Conservation (phyloP, 1,139 yeast genomes). For the Nadsonia commutata region DNA sequence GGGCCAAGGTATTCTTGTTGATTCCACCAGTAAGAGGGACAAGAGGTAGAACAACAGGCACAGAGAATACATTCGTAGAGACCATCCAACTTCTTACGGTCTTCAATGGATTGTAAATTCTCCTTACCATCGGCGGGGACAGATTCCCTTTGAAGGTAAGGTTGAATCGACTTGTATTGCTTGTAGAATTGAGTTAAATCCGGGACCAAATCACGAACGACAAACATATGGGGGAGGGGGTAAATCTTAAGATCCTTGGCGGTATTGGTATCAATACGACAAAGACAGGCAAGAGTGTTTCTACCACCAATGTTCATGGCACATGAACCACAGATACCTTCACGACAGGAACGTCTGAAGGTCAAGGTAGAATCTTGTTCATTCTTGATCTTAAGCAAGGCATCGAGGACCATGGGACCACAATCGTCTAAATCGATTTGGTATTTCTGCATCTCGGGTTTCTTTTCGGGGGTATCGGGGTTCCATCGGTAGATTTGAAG, state of each 20-base stretch:
- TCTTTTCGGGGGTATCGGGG: slow-evolving; percentile 88
- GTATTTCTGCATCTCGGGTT: slow-evolving; percentile 76
- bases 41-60: slow-evolving; percentile 97
- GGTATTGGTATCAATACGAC: slow-evolving; percentile 76
- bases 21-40: slow-evolving; percentile 99
- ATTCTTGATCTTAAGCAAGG: slow-evolving; percentile 81
- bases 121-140: slow-evolving; percentile 85
- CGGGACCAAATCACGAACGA: slow-evolving; percentile 92
- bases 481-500: slow-evolving; percentile 96
- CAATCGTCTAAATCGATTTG: slow-evolving; percentile 75
- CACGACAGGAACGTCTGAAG: slow-evolving; percentile 96
- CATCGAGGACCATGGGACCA: slow-evolving; percentile 98
- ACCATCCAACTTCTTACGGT: slow-evolving; percentile 93
- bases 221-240: slow-evolving; percentile 96
- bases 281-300: slow-evolving; percentile 91
- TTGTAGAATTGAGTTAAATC: slow-evolving; percentile 94
- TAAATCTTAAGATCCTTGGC: slow-evolving; percentile 71
- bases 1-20: slow-evolving; percentile 97
- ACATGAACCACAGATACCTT: slow-evolving; percentile 98
- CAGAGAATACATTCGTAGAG: slow-evolving; percentile 94
- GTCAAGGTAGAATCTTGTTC: slow-evolving; percentile 93
- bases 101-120: slow-evolving; percentile 78
- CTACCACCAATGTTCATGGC: slow-evolving; percentile 98
- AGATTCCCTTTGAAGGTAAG: slow-evolving; percentile 74
- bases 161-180: slow-evolving; percentile 96